A percentile compares a stretch with the other conserved stretches of the same genome.
Conservation (phyloP, 2,329 filamentous ascomycete species). For the Alternaria metachromatica region DNA sequence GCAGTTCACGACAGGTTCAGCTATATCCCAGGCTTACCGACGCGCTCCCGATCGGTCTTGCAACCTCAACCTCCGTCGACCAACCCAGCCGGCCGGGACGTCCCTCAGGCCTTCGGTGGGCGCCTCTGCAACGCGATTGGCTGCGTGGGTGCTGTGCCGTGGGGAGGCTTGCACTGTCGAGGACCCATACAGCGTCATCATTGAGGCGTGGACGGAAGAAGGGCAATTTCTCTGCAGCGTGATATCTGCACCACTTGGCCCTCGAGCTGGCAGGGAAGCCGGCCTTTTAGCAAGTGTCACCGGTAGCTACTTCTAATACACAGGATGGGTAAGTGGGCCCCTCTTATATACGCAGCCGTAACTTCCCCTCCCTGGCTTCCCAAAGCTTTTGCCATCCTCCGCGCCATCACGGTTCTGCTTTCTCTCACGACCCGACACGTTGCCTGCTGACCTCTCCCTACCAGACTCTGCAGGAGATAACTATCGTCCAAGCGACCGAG, state of each 20-base stretch:
- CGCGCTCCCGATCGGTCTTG: slow-evolving; percentile 29
- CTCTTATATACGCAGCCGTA: slow-evolving; percentile 16
- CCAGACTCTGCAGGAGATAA: slow-evolving; percentile 30
- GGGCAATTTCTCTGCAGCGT: slow-evolving; percentile 45
- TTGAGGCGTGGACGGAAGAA: slow-evolving; percentile 27
- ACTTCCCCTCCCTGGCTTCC: slow-evolving; percentile 22
- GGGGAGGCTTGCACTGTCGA: slow-evolving; percentile 37
- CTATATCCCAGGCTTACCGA: slow-evolving; percentile 13
- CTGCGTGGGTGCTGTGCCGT: slow-evolving; percentile 28
- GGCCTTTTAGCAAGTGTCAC: slow-evolving; percentile 34
- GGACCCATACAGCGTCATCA: slow-evolving; percentile 39
- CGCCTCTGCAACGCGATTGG: slow-evolving; percentile 36
- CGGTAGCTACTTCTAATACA: slow-evolving; percentile 32
- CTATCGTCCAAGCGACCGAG: slow-evolving; percentile 33
- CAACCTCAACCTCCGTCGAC: slow-evolving; percentile 27
- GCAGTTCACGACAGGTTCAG: slow-evolving; percentile 11
- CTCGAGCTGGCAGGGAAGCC: slow-evolving; percentile 41
- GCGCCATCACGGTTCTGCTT: slow-evolving; percentile 34
- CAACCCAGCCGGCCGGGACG: slow-evolving; percentile 32
- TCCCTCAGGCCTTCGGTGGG: slow-evolving; percentile 30
- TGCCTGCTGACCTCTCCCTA: slow-evolving; percentile 27
- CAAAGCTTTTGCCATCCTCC: slow-evolving; percentile 18
- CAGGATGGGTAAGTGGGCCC: slow-evolving; percentile 38
- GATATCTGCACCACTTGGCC: slow-evolving; percentile 38
- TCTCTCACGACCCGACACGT: slow-evolving; percentile 20